Base-by-base conservation (phyloP, 306 rosid species). In the Lathyrus oleraceus region DNA sequence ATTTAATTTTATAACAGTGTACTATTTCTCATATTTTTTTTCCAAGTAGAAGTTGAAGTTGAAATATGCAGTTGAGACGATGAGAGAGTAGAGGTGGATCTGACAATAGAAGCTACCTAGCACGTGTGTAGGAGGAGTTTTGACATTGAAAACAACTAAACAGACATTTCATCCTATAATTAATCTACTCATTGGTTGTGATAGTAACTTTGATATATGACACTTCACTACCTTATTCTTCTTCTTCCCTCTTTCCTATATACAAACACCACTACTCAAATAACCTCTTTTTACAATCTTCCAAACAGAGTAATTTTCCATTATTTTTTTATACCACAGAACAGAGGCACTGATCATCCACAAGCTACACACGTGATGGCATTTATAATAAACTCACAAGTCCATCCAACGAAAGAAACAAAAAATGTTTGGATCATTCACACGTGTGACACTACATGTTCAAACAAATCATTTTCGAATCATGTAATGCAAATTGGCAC, bases 81-180 rank as follows among this genome's bases (percentile, higher is more conserved):
- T 57, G 75, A 66, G 60, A 71, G 38, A 5, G 15, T 57, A 72
- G 59, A 38, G 48, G 40, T 52, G 12, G 15, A 53, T 44, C 66
- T 70, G 80, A 75, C 74, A 75, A 59, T 4, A 45, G 61, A 69
- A 70, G 52, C 32, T 53, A 52, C 39, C 67, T 81, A 76, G 84
- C 81, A 81, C 78, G 83, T 69, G 78, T 70, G 84, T 75, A 14
- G 8, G 51, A 27, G 67, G 72, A 65, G 65, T 70, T 64, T 74
- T 42, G 57, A 16, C 21, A 59, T 69, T 66, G 76, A 76, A 81
- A 76, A 76, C 78, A 66, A 76, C 78, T 58, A 69, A 59, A 67
- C 79, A 64, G n/a, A 77, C 82, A 57, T 81, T 56, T 76, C 39
- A 74, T 76, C 75, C 71, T 71, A 36, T 76, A 76, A 52, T 66